Base-by-base conservation (phyloP, 2,329 filamentous ascomycete genomes). In the Whalleya microplaca region DNA sequence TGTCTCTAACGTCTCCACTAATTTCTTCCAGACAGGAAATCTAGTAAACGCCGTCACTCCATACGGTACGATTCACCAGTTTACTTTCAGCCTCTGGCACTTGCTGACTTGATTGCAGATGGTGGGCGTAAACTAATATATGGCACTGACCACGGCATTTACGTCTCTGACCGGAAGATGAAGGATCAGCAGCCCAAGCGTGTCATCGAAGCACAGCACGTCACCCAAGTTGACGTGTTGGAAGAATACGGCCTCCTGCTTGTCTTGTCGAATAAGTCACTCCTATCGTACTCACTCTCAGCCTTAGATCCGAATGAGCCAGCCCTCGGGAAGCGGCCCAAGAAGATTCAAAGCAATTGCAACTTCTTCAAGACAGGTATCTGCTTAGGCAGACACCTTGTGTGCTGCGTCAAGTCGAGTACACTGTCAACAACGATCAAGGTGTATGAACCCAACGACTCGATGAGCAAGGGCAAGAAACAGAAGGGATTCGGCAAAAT, bases 321-420 rank as follows among this genome's bases (percentile, higher is more conserved):
- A 49, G 84, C 91, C 32, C 80, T 93, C 53, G 86, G 86, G 16
- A 96, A 95, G 73, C 86, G 92, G 42, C 92, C 92, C 8, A 94
- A 95, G 79, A 97, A 97, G 80, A 98, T 99, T 62, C 90, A 93
- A 74, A 96, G 91, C 67, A 93, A 97, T 76, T 96, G 94, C 75
- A 97, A 94, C 74, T 99, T 98, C 79, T 99, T 99, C 86, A 96
- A 96, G 76, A 90, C 92, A 18, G 95, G 95, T 41, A 96, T 97
- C 68, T 98, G 95, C 71, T 83, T 97, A 57, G 93, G 95, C 32
- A 86, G 95, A 60, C 95, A 98, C 71, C 81, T 99, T 51, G 95
- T 99, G 27, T 98, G 94, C 76, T 96, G 92, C 66, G 95, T 98
- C 69, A 98, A 96, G 79, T 96, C 92, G 41, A 94, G 90, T 18